Evolutionary conservation across 2,329 filamentous ascomycete species (phyloP), one percentile per base, ranked within the genome.

Genomic region (Myriosclerotinia duriaeana): DNA sequence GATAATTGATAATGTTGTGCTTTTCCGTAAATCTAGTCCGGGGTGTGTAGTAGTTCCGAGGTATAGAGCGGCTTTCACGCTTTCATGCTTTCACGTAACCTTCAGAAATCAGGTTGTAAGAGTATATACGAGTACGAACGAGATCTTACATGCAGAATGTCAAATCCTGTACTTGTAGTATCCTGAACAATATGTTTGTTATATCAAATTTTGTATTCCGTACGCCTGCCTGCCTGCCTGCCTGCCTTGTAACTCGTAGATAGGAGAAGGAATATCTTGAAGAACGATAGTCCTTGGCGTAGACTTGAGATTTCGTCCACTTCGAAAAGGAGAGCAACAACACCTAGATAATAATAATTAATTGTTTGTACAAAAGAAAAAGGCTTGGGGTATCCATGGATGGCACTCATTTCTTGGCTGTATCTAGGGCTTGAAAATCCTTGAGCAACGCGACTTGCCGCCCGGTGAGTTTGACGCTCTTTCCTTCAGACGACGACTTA

Each of bases 91-190:
- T 38, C 38, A 58, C n/a, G 38, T 26, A 7, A 9, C 15, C 22
- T 20, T 20, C 4, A 54, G 20, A 12, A 40, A 40, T 40, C 7
- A 40, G 7, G 7, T 40, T 12, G 11, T 40, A 40, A n/a, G n/a
- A n/a, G 38, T 40, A 34, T 40, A 40, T 40, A 58, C 54, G 54
- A 58, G 38, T 58, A 58, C 38, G 54, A 58, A 58, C 38, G 54
- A 58, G 44, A 44, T 58, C 38, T 58, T 58, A 44, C 55, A 58
- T 44, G 54, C 54, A 58, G 54, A 44, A 44, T 58, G n/a, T 42
- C 14, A 26, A 42, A 42, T 56, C 12, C 38, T 40, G 12, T 40
- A 40, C 38, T 40, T 11, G 9, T 40, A 40, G 38, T 12, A 9
- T 40, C 38, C 7, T 40, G 4, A 3, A 26, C 26, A 26, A 26